A percentile compares a stretch with the other conserved stretches of the same genome.
Evolutionary conservation across 2,329 filamentous ascomycete species (phyloP).

Genomic region (Xylariomycetidae sp.): DNA sequence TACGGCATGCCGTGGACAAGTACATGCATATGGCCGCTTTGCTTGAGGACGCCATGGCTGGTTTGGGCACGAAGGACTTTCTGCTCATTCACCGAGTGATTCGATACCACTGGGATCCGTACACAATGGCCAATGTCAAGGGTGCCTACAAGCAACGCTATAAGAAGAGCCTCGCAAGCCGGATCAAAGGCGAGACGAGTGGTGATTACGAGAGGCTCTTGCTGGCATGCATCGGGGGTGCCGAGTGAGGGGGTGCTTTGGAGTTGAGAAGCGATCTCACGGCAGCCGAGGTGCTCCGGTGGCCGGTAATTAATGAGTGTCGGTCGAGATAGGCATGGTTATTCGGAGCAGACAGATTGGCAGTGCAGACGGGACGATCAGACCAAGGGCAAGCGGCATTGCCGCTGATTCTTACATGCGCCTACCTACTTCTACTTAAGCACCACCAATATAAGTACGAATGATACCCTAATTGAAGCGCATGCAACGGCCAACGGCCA

Average conservation of each 20-base stretch:
- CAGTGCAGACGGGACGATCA: too few species aligned
- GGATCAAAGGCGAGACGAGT: slow-evolving; percentile 77
- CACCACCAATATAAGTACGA: too few species aligned
- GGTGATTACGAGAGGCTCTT: slow-evolving; percentile 75
- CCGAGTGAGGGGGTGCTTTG: slow-evolving; percentile 10
- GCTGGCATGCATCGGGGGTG: slow-evolving; percentile 58
- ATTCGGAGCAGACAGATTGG: too few species aligned
- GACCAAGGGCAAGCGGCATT: too few species aligned
- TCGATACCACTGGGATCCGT: slow-evolving; percentile 75
- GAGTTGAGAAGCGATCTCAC: too few species aligned
- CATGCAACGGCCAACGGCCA: too few species aligned
- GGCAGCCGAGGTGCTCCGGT: too few species aligned
- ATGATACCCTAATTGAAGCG: too few species aligned
- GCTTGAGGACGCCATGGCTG: slow-evolving; percentile 84
- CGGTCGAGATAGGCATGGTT: too few species aligned
- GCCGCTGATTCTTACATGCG: too few species aligned
- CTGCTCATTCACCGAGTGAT: slow-evolving; percentile 74
- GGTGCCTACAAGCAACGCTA: slow-evolving; percentile 69
- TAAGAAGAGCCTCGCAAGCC: slow-evolving; percentile 56
- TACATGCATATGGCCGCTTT: slow-evolving; percentile 76
- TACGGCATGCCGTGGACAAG: slow-evolving; percentile 71
- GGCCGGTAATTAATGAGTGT: too few species aligned
- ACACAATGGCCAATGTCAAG: slow-evolving; percentile 70
- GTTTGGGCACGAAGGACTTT: slow-evolving; percentile 79
- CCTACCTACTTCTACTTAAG: too few species aligned